Conservation (phyloP, 2,329 filamentous ascomycete genomes). For the Xylaria digitata region DNA sequence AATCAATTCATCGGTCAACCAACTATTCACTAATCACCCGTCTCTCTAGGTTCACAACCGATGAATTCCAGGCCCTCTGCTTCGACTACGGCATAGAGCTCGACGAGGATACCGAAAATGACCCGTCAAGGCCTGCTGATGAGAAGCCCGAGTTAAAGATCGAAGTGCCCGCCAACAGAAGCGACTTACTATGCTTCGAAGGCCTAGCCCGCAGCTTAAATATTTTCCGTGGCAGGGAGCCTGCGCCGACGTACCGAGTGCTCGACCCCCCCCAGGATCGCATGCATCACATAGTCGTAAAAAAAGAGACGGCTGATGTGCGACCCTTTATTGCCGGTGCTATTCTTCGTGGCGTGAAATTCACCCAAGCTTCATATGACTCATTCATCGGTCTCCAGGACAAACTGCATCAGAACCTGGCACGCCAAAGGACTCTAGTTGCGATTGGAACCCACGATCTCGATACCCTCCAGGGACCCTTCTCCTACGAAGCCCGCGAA, state of each 20-base stretch:
- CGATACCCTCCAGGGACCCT: conserved; percentile 91
- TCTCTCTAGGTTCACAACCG: conserved; percentile 78
- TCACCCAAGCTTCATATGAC: conserved; percentile 90
- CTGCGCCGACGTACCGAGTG: conserved; percentile 83
- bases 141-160: conserved; percentile 39
- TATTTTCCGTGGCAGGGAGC: conserved; percentile 75
- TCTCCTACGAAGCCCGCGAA: conserved; percentile 92
- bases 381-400: conserved; percentile 98
- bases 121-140: conserved; percentile 58
- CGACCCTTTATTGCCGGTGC: conserved; percentile 90
- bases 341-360: conserved; percentile 89
- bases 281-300: conserved; percentile 83
- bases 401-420: conserved; percentile 96
- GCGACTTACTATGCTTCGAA: conserved; percentile 40
- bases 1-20: conserved; percentile 32
- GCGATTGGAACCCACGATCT: conserved; percentile 97
- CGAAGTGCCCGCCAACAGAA: conserved; percentile 39
- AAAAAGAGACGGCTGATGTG: conserved; percentile 78
- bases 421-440: conserved; percentile 91
- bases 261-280: conserved; percentile 77
- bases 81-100: conserved; percentile 99
- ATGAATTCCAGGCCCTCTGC: conserved; percentile 96
- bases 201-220: conserved; percentile 41
- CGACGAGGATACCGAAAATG: conserved; percentile 90
- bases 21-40: conserved; percentile 20